phyloP scores from a whole-genome alignment of 169 alveolate genomes.

The Nephromyces sp. region DNA sequence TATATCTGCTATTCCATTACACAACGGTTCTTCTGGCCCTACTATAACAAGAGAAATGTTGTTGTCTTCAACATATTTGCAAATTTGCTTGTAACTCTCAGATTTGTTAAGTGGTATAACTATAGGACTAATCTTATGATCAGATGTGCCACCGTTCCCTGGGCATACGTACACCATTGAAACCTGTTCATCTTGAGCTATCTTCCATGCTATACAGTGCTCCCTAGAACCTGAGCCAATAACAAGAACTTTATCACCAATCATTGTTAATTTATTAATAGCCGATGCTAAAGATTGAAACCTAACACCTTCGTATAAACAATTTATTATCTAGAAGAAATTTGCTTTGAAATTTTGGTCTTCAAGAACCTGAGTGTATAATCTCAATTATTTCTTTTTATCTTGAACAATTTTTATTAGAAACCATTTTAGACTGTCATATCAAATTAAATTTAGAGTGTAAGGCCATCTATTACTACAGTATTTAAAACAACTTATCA shows the following conservation, averaged over 20 bases:
- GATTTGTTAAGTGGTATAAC: background rate
- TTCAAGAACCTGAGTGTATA: too few species aligned
- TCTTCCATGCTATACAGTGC: conserved; percentile 11
- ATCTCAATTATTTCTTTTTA: too few species aligned
- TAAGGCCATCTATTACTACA: too few species aligned
- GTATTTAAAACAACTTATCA: too few species aligned
- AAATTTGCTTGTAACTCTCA: background rate
- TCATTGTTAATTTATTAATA: background rate
- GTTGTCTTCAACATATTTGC: background rate
- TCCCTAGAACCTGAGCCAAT: conserved; percentile 13
- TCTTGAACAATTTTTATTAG: too few species aligned
- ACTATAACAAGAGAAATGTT: conserved; percentile 1
- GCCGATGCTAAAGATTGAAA: too few species aligned
- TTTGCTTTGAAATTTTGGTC: too few species aligned
- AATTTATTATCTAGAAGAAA: too few species aligned
- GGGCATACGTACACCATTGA: background rate
- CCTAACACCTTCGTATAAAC: too few species aligned
- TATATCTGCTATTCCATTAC: conserved; percentile 17
- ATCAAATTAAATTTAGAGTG: too few species aligned
- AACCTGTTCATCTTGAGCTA: conserved; percentile 4
- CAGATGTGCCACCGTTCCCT: conserved; percentile 16
- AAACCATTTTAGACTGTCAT: too few species aligned
- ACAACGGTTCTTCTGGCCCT: conserved; percentile 19
- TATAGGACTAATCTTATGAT: background rate
- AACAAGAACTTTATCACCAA: background rate